Evolutionary conservation across 805 yeast genomes (phyloP).

Genomic region (Saccharomycopsis olivae): DNA sequence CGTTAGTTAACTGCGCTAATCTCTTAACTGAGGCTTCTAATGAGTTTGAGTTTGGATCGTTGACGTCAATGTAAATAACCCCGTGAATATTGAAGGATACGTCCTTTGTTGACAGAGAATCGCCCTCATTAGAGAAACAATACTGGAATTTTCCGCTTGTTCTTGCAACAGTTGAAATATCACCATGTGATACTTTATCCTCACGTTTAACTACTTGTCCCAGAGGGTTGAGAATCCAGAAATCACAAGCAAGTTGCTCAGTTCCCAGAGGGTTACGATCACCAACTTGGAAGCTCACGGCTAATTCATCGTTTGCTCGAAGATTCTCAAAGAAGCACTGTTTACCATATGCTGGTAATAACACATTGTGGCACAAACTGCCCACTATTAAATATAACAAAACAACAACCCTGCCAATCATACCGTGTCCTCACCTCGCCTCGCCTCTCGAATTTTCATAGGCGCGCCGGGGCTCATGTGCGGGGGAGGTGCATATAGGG

Average conservation of each 20-base stretch:
- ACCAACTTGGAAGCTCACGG: constrained; percentile 88
- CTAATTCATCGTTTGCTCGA: constrained; percentile 74
- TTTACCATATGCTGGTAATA: constrained; percentile 73
- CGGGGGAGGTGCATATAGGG: too few species aligned
- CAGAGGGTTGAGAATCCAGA: constrained; percentile 41
- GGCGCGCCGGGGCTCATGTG: too few species aligned
- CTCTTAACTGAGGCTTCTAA: constrained; percentile 76
- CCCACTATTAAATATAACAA: too few species aligned
- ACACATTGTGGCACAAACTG: constrained; percentile 81
- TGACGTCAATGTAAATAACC: constrained; percentile 72
- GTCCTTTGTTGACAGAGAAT: constrained; percentile 66
- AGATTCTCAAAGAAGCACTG: constrained; percentile 82
- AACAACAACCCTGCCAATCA: too few species aligned
- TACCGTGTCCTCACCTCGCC: too few species aligned
- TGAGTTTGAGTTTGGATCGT: constrained; percentile 64
- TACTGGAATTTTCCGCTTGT: constrained; percentile 67
- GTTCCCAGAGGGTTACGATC: constrained; percentile 69
- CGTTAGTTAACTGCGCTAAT: constrained; percentile 65
- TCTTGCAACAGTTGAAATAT: constrained; percentile 54
- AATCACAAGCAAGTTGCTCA: constrained; percentile 58
- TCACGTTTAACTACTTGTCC: constrained; percentile 42
- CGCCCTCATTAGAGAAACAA: constrained; percentile 85
- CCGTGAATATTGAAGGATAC: constrained; percentile 95
- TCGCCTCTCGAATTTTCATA: too few species aligned
- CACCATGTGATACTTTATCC: constrained; percentile 68